Evolutionary conservation across 108 stramenopile genomes (phyloP), one percentile per base, ranked within the genome.

Genomic region (Pseudonitzschia pungens): DNA sequence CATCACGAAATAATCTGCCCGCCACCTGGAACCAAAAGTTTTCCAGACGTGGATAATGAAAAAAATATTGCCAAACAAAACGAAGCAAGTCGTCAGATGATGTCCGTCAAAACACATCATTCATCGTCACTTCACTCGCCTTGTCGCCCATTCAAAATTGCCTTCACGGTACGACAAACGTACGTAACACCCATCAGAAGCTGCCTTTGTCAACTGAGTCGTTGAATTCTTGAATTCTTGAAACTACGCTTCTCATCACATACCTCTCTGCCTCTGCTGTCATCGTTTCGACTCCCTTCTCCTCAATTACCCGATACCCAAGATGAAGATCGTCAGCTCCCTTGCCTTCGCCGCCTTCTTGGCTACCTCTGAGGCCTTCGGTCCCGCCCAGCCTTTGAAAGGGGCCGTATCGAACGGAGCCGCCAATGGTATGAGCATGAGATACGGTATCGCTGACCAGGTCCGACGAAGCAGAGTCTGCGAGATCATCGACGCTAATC

Each of bases 291-390:
- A 55, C 4, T 29, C 31, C 24, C 32, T 32, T 63, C 15, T 11
- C 22, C 0, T 36, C 10, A 20, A 11, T 9, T 26, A 11, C 21
- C 9, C 26, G 2, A 55, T 26, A 22, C 21, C 10, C 24, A 75
- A 65, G 29, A 77, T 77, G 76, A 77, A 71, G 70, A 65, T 77
- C 41, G 70, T 66, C 0, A 77, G 64, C 64, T 57, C 70, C 22
- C 14, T 77, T 12, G 76, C 76, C 12, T 54, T 77, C 43, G 69
- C 76, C 40, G 40, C 51, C 51, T 77, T 77, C 55, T 45, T 69
- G 63, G 69, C 76, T 14, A 57, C 76, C 8, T 27, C 66, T 24
- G 65, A 77, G 32, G 76, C 76, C 54, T 77, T 77, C 0, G 76
- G 76, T 20, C 76, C 76, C 9, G 69, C 76, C 48, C 56, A 69